Evolutionary conservation across 2,329 filamentous ascomycete species (phyloP).

Genomic region (Diaporthe australafricana): DNA sequence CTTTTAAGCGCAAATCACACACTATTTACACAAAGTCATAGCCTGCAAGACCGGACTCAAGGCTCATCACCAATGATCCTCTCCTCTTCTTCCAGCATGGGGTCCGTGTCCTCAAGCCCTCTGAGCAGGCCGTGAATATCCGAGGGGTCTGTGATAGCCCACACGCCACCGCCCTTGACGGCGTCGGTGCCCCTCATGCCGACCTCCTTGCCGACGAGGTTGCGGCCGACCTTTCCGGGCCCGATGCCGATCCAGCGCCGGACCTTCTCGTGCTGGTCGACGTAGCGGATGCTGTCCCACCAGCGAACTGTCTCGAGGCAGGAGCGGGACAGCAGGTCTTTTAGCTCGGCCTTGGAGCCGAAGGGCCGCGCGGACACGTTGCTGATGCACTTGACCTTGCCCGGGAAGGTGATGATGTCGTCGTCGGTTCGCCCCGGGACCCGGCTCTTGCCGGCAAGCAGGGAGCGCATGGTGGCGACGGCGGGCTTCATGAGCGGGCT

Average conservation of each 20-base stretch:
- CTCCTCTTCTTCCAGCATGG: conserved; percentile 61
- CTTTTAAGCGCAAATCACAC: not conserved
- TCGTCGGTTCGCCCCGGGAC: conserved; percentile 64
- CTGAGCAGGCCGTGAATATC: conserved; percentile 78
- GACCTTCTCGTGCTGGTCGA: conserved; percentile 86
- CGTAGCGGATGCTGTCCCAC: conserved; percentile 93
- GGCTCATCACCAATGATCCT: conserved; percentile 36
- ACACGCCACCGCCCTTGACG: conserved; percentile 90
- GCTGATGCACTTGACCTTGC: conserved; percentile 80
- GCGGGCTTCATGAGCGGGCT: conserved; percentile 92
- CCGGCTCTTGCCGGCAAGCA: conserved; percentile 71
- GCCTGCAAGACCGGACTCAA: not conserved
- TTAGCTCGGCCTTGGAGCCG: conserved; percentile 76
- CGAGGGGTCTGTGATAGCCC: conserved; percentile 86
- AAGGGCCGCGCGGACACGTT: conserved; percentile 90
- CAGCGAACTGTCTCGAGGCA: conserved; percentile 93
- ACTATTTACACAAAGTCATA: not conserved
- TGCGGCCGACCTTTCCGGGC: conserved; percentile 92
- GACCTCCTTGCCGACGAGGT: conserved; percentile 94
- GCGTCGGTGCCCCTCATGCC: conserved; percentile 83
- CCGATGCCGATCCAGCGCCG: conserved; percentile 91
- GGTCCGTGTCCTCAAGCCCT: conserved; percentile 74
- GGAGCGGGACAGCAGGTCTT: conserved; percentile 81
- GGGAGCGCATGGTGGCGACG: conserved; percentile 75
- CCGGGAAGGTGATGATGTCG: conserved; percentile 81